phyloP scores from a whole-genome alignment of 192 early-diverging fungal genomes.

The Rhizophagus clarus region DNA sequence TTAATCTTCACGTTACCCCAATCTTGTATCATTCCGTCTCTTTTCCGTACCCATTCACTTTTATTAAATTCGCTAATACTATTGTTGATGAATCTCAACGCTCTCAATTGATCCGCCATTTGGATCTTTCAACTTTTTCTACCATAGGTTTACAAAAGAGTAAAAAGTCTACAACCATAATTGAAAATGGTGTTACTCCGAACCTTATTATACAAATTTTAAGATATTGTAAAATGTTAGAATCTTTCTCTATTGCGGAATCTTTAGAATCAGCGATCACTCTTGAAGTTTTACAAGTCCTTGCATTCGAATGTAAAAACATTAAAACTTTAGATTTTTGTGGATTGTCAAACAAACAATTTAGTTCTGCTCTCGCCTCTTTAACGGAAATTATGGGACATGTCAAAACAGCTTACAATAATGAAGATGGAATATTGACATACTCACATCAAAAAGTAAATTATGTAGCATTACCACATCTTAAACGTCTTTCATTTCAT shows the following conservation, averaged over 20 bases:
- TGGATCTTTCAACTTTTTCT: constrained; percentile 17
- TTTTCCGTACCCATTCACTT: constrained; percentile 12
- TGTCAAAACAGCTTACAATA: background rate
- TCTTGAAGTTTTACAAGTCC: constrained; percentile 17
- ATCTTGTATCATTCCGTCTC: constrained; percentile 15
- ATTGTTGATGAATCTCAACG: background rate
- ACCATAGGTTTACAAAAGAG: constrained; percentile 21
- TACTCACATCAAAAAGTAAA: background rate
- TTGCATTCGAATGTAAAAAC: constrained; percentile 8
- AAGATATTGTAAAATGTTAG: background rate
- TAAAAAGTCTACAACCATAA: background rate
- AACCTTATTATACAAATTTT: constrained; percentile 7
- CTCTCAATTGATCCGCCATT: background rate
- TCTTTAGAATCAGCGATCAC: constrained; percentile 11
- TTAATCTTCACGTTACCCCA: constrained; percentile 21
- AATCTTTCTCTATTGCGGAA: constrained; percentile 17
- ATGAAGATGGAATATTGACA: background rate
- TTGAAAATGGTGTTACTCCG: background rate
- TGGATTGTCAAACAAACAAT: constrained; percentile 23
- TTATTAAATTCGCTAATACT: constrained; percentile 3
- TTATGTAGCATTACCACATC: background rate
- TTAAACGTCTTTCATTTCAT: constrained; percentile 26
- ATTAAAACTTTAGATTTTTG: constrained; percentile 27
- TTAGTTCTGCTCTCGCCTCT: background rate
- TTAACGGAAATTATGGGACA: background rate